phyloP scores from a whole-genome alignment of 306 rosid genomes.

The Trifolium repens region DNA sequence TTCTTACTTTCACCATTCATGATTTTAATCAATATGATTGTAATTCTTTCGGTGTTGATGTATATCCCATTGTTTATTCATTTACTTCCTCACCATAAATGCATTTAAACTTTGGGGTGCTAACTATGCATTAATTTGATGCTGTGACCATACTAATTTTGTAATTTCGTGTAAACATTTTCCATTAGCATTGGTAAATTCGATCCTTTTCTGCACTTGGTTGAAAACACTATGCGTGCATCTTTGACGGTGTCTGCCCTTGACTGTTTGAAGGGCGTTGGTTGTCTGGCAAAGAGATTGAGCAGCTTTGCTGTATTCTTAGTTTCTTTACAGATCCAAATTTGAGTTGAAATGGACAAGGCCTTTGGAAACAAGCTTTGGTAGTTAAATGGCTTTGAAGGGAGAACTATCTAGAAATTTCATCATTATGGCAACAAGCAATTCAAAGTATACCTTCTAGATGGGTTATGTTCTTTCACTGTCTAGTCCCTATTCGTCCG shows the following conservation, averaged over 20 bases:
- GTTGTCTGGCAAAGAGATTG: too few relatives aligned
- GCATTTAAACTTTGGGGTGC: not conserved
- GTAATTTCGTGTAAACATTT: not conserved
- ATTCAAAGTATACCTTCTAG: not conserved
- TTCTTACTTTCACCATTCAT: constrained; percentile 41
- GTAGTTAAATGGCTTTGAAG: not conserved
- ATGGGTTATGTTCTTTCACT: not conserved
- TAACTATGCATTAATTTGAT: not conserved
- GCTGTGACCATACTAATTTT: not conserved
- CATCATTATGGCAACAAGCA: not conserved
- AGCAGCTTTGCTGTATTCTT: not conserved
- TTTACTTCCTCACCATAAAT: constrained; percentile 3
- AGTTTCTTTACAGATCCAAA: too few relatives aligned
- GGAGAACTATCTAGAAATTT: not conserved
- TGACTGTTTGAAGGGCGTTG: not conserved
- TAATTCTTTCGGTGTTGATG: not conserved
- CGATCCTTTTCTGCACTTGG: not conserved
- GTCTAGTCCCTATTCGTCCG: too few relatives aligned
- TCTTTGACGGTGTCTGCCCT: not conserved
- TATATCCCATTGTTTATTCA: constrained; percentile 2
- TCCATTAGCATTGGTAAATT: not conserved
- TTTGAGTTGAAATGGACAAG: not conserved
- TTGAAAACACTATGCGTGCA: constrained; percentile 17
- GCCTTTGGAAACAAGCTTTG: not conserved
- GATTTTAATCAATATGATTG: not conserved